Evolutionary conservation across 345 rosid species (phyloP), one percentile per base, ranked within the genome.

Genomic region (Rhizophora apiculata): DNA sequence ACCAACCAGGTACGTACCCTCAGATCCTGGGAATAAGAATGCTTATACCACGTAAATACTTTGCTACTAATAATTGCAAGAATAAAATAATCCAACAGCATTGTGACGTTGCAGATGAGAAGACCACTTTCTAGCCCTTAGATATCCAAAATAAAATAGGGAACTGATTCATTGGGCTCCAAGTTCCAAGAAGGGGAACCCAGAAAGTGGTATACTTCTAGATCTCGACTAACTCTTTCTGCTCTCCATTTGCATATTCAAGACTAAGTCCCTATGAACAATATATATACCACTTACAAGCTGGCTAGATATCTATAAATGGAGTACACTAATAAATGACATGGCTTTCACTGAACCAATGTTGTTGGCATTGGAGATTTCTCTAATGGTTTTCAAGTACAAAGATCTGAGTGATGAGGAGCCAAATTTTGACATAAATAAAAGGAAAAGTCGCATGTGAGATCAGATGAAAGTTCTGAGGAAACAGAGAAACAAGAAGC

Each of bases 1-100:
- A 21, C 88, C 93, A 36, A 94, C 66, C 71, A 94, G 97, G 81
- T 92, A 89, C 85, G 92, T 76, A 10, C 93, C 89, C 99, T 96
- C 92, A 68, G 90, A 87, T 72, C 98, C 98, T 91, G 81, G 30
- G 68, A 85, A 70, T 39, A 70, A 70, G 52, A 39, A 53, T 58
- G 8, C 70, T 55, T 68, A 34, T 63, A 10, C 15, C 46, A 58
- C 19, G 36, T 65, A 55, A 62, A 63, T 36, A n/a, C 46, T 34
- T 58, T 32, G 22, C 20, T 16, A 53, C 43, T 51, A 22, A 48
- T 64, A 31, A 18, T 31, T 15, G 36, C 46, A 36, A 43, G 34
- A 54, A 70, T 6, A 62, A 59, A 71, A 69, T 63, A 27, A 1
- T 56, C 56, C 16, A 56, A 63, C 53, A 46, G 34, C 65, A 58